These are phyloP conservation scores for Yamadazyma sp. DNA, from an alignment of 805 yeast species.

Conservation along the genomic window DNA sequence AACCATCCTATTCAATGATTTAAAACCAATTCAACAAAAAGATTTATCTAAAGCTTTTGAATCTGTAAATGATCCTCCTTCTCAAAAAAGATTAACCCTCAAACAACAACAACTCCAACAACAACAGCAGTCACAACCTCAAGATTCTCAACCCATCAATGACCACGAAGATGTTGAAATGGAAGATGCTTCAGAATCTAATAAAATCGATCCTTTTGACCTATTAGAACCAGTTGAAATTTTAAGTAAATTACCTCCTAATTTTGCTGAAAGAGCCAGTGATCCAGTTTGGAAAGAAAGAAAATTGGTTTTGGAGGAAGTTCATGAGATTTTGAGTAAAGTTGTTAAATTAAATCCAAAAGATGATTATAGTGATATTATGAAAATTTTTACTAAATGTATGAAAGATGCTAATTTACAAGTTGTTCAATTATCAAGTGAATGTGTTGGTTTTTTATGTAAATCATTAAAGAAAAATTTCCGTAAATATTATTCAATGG, in stretches of 20 bases:
- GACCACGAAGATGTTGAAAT: slow-evolving; percentile 27
- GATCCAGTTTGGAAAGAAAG: slow-evolving; percentile 90
- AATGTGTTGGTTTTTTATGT: slow-evolving; percentile 57
- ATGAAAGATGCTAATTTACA: slow-evolving; percentile 87
- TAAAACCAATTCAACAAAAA: slow-evolving; percentile 90
- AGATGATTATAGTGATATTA: slow-evolving; percentile 65
- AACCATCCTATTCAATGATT: slow-evolving; percentile 56
- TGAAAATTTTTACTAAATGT: slow-evolving; percentile 63
- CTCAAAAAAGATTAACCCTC: slow-evolving; percentile 55
- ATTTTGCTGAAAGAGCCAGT: slow-evolving; percentile 50
- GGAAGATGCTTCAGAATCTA: slow-evolving; percentile 17
- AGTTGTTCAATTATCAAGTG: slow-evolving; percentile 78
- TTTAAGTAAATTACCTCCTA: slow-evolving; percentile 60
- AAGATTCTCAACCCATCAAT: slow-evolving; percentile 14
- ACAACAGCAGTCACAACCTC: slow-evolving; percentile 2
- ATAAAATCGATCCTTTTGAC: slow-evolving; percentile 61
- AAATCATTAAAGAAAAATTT: slow-evolving; percentile 62
- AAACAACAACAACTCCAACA: slow-evolving; percentile 29
- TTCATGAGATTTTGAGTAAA: slow-evolving; percentile 45
- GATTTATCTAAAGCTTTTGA: slow-evolving; percentile 73
- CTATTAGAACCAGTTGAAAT: slow-evolving; percentile 69
- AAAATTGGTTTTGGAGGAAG: slow-evolving; percentile 76
- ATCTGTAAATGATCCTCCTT: slow-evolving; percentile 40
- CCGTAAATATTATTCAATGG: slow-evolving; percentile 47
- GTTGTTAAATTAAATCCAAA: slow-evolving; percentile 48